phyloP scores from a whole-genome alignment of 768 basidiomycete genomes.

The Xanthoconium stramineum region DNA sequence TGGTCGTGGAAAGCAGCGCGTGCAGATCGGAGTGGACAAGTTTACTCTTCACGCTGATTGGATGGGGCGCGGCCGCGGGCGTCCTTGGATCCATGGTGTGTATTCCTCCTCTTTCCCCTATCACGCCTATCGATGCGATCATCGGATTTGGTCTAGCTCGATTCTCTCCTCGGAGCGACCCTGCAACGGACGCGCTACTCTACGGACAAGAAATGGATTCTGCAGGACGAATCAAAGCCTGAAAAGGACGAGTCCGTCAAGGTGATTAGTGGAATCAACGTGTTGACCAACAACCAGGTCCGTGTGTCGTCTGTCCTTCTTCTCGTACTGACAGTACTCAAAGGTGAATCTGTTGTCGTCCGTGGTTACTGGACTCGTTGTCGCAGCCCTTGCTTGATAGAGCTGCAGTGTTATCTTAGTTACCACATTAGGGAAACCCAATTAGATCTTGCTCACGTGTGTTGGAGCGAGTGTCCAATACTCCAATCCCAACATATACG shows the following conservation, averaged over 20 bases:
- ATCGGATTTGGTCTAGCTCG: constrained; percentile 47
- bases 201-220: constrained; percentile 52
- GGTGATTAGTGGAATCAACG: constrained; percentile 57
- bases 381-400: constrained; percentile 34
- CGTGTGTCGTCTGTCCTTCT: constrained; percentile 7
- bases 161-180: constrained; percentile 86
- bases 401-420: constrained; percentile 2
- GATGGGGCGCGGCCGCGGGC: constrained; percentile 66
- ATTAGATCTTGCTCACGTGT: constrained; percentile 21
- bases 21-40: constrained; percentile 43
- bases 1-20: constrained; percentile 59
- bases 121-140: not conserved
- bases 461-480: constrained; percentile 1
- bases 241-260: constrained; percentile 46
- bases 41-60: constrained; percentile 43
- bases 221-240: constrained; percentile 50
- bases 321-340: constrained; percentile 1
- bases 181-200: constrained; percentile 80
- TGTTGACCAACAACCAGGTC: constrained; percentile 86
- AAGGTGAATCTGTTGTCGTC: constrained; percentile 48
- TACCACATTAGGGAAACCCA: constrained; percentile 21
- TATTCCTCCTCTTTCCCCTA: constrained; percentile 2
- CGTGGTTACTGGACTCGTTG: constrained; percentile 33
- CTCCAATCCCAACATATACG: not conserved
- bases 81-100: constrained; percentile 76